A percentile compares a stretch with the other conserved stretches of the same genome.
These are phyloP conservation scores for Haplosporangium sp. DNA, from an alignment of 371 early-diverging fungal genomes.

Conservation along the genomic window DNA sequence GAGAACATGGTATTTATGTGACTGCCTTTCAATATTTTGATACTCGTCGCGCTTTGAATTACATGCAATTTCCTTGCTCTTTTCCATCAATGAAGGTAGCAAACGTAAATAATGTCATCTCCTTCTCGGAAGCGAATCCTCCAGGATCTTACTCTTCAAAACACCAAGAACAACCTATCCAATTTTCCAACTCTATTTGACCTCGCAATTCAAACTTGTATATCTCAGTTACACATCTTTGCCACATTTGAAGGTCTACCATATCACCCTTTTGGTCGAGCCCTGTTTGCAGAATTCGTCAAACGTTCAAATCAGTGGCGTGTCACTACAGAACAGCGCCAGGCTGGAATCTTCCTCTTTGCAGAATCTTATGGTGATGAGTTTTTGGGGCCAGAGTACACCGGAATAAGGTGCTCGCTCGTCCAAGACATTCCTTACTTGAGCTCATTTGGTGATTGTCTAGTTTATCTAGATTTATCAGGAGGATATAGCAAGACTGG, in stretches of 20 bases:
- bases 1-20: neutral
- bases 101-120: slow-evolving; percentile 8
- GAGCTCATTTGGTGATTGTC: slow-evolving; percentile 31
- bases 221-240: slow-evolving; percentile 37
- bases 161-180: neutral
- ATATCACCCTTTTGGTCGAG: slow-evolving; percentile 39
- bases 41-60: neutral
- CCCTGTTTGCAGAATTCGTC: slow-evolving; percentile 32
- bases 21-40: neutral
- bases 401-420: slow-evolving; percentile 34
- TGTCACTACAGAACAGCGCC: slow-evolving; percentile 42
- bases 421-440: slow-evolving; percentile 30
- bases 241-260: slow-evolving; percentile 37
- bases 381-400: slow-evolving; percentile 31
- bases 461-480: slow-evolving; percentile 50
- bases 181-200: slow-evolving; percentile 39
- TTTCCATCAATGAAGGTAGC: neutral
- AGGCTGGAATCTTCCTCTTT: slow-evolving; percentile 37
- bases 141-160: slow-evolving; percentile 17
- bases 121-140: slow-evolving; percentile 24
- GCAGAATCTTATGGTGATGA: slow-evolving; percentile 36
- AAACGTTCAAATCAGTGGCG: slow-evolving; percentile 21
- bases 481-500: slow-evolving; percentile 15
- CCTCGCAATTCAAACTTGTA: slow-evolving; percentile 36
- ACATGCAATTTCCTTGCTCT: no score